A percentile compares a stretch with the other conserved stretches of the same genome.
Conservation (phyloP, 1,139 yeast species). For the Saccharomyces hybrid region DNA sequence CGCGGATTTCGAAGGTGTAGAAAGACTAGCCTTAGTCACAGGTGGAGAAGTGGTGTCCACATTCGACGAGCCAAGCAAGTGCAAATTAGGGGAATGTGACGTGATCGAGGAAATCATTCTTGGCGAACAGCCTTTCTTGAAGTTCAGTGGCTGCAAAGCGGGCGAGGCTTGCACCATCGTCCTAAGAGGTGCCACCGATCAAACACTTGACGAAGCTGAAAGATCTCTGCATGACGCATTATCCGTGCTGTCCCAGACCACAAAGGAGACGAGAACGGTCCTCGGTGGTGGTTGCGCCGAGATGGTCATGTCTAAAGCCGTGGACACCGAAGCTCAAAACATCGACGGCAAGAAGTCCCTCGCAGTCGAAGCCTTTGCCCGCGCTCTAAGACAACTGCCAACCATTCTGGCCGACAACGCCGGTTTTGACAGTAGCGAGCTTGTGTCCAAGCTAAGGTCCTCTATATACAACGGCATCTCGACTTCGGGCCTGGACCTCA, state of each 20-base stretch:
- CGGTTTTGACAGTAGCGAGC: slow-evolving; percentile 89
- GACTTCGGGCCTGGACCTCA: slow-evolving; percentile 84
- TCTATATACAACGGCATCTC: slow-evolving; percentile 90
- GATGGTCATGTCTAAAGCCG: slow-evolving; percentile 97
- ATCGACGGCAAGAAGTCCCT: slow-evolving; percentile 89
- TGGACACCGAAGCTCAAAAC: slow-evolving; percentile 89
- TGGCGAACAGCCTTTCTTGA: slow-evolving; percentile 79
- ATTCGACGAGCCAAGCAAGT: slow-evolving; percentile 84
- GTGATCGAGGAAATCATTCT: slow-evolving; percentile 82
- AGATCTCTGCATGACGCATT: slow-evolving; percentile 96
- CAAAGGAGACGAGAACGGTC: slow-evolving; percentile 88
- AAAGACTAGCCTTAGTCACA: slow-evolving; percentile 89
- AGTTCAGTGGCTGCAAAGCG: slow-evolving; percentile 89
- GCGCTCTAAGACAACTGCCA: slow-evolving; percentile 91
- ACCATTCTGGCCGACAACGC: slow-evolving; percentile 95
- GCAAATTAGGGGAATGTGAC: slow-evolving; percentile 83
- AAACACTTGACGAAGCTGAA: slow-evolving; percentile 93
- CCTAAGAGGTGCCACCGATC: slow-evolving; percentile 94
- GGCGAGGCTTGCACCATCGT: slow-evolving; percentile 97
- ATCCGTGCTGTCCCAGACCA: slow-evolving; percentile 91
- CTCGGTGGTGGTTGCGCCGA: slow-evolving; percentile 98
- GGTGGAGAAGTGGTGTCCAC: slow-evolving; percentile 99
- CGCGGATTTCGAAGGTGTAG: slow-evolving; percentile 98
- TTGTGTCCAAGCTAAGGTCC: slow-evolving; percentile 84
- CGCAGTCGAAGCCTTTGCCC: slow-evolving; percentile 91